Conservation (phyloP, 306 rosid genomes). For the Lagenaria siceraria region DNA sequence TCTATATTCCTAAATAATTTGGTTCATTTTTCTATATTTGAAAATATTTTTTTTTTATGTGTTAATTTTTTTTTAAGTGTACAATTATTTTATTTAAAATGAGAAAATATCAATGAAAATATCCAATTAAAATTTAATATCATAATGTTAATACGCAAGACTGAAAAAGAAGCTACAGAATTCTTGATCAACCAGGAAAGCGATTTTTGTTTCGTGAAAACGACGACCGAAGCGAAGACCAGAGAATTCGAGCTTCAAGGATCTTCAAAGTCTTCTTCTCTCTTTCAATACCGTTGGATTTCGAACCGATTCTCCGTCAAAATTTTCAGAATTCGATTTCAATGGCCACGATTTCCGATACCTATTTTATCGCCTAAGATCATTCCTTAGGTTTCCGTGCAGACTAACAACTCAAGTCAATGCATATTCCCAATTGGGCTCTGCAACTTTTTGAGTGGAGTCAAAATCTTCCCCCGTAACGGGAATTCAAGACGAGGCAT, state of each 20-base stretch:
- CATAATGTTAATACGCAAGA: neutral
- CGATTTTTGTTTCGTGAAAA: neutral
- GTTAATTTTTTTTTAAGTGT: too few species aligned
- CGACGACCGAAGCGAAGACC: neutral
- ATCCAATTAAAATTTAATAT: too few species aligned
- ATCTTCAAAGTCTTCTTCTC: neutral
- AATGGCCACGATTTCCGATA: neutral
- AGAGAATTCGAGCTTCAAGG: neutral
- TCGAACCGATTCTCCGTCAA: neutral
- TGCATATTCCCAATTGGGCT: neutral
- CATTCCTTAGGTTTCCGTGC: neutral
- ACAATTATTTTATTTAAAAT: too few species aligned
- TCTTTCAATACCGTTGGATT: neutral
- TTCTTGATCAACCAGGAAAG: neutral
- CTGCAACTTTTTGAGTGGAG: neutral
- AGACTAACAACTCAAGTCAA: neutral
- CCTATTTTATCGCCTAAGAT: neutral
- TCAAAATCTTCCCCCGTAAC: neutral
- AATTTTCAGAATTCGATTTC: neutral
- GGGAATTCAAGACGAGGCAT: slow-evolving; percentile 1
- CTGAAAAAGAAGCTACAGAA: neutral
- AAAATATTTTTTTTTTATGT: too few species aligned
- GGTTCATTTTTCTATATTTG: too few species aligned
- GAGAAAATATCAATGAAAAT: too few species aligned
- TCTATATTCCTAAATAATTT: too few species aligned